Evolutionary conservation across 2,329 filamentous ascomycete genomes (phyloP), one percentile per base, ranked within the genome.

Genomic region (Zasmidium citrigriseum): DNA sequence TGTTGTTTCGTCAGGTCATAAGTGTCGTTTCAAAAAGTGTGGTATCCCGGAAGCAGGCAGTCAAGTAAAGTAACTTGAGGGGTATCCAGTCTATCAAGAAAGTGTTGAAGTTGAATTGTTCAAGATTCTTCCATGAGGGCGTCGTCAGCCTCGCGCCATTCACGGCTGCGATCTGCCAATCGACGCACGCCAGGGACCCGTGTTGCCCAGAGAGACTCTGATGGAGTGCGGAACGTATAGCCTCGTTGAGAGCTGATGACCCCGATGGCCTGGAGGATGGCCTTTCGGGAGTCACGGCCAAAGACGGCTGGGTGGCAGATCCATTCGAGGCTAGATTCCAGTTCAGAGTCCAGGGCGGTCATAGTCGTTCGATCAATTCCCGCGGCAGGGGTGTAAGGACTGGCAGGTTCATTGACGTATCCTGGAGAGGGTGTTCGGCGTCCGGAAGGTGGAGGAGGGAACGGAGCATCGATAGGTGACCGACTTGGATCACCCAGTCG

Each of bases 261-360:
- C 5, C 95, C 93, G 65, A 99, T 98, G 16, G 93, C 91, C 75
- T 99, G 95, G 22, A 99, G 82, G 1, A 99, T 93, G 3, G 93
- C 91, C 79, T 99, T 99, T 69, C 95, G 88, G 58, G 90, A 95
- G 73, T 99, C 95, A 38, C 95, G 87, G 9, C 90, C 89, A 72
- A 99, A 99, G 1, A 98, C 91, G 1, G 93, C 93, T 1, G 95
- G 95, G 70, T 99, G 95, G 72, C 89, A 92, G 75, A 99, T 98
- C 95, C 95, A 99, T 76, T 99, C 95, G 16, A 99, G 80, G 52
- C 90, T 91, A 29, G 90, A 86, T 73, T 96, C 91, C 29, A 99
- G 84, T 74, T 99, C 95, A 1, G 90, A 86, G 73, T 99, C 95
- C 18, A 99, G 85, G 2, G 95, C 93, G 22, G 86, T 82, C 68